phyloP scores from a whole-genome alignment of 805 yeast genomes.

The Myxozyma nipponensis region DNA sequence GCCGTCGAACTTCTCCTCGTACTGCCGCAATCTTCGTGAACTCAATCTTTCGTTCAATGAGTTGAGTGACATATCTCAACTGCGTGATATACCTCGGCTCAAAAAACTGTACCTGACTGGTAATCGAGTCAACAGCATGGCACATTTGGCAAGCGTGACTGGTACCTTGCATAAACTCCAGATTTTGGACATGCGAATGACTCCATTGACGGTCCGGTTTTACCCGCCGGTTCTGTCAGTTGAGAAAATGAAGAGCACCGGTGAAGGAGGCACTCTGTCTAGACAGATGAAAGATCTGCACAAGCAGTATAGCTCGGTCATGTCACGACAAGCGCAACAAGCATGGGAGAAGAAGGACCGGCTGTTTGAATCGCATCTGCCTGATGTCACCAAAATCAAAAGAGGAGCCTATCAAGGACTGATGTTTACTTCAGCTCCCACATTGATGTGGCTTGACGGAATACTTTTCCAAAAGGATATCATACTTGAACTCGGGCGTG shows the following conservation, averaged over 20 bases:
- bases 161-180: conserved; percentile 22
- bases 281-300: conserved; percentile 9
- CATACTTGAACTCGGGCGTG: conserved; percentile 5
- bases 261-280: neutral
- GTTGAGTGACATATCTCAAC: conserved; percentile 30
- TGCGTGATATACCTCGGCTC: conserved; percentile 32
- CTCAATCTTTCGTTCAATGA: conserved; percentile 36
- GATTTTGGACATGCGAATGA: conserved; percentile 34
- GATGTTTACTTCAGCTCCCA: conserved; percentile 18
- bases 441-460: conserved; percentile 24
- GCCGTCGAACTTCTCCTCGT: conserved; percentile 31
- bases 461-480: conserved; percentile 7
- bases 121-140: conserved; percentile 30
- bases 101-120: conserved; percentile 32
- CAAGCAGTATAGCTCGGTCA: conserved; percentile 15
- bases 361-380: conserved; percentile 12
- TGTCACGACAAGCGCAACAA: conserved; percentile 18
- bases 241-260: neutral
- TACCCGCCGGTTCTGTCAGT: conserved; percentile 28
- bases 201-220: conserved; percentile 32
- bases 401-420: conserved; percentile 24
- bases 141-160: conserved; percentile 26
- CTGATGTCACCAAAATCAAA: conserved; percentile 4
- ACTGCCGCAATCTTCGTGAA: conserved; percentile 35
- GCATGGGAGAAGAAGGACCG: conserved; percentile 17